Evolutionary conservation across 345 rosid species (phyloP).

Genomic region (thale cress (Arabidopsis thaliana)): DNA sequence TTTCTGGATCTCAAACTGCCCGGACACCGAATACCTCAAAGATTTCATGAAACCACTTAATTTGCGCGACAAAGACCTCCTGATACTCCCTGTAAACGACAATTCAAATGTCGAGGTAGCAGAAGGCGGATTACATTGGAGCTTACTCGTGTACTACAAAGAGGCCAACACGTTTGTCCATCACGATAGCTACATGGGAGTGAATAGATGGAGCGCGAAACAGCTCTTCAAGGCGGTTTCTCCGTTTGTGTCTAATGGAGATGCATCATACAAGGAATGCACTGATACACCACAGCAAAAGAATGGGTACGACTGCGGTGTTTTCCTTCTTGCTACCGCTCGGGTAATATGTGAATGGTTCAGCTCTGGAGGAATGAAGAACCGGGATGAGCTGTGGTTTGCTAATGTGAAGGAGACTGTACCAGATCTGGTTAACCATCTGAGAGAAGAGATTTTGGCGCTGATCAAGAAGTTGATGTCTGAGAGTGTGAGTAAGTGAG

Average conservation of each 20-base stretch:
- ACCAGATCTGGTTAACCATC: constrained; percentile 51
- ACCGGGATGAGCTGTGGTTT: constrained; percentile 60
- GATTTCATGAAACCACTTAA: constrained; percentile 67
- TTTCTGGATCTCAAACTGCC: constrained; percentile 83
- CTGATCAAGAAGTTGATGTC: constrained; percentile 61
- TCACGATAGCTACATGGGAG: constrained; percentile 66
- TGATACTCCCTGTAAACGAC: constrained; percentile 79
- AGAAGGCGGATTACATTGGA: constrained; percentile 91
- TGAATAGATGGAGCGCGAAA: constrained; percentile 51
- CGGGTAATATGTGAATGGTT: constrained; percentile 65
- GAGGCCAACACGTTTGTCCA: constrained; percentile 65
- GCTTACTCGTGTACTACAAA: constrained; percentile 67
- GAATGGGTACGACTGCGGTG: constrained; percentile 80
- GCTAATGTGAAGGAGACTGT: constrained; percentile 62
- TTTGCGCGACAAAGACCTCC: constrained; percentile 53
- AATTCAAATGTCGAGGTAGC: constrained; percentile 64
- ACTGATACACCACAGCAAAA: constrained; percentile 65
- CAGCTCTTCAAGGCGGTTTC: constrained; percentile 54
- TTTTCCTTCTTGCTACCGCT: constrained; percentile 64
- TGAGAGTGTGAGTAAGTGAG: constrained; percentile 38
- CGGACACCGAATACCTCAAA: constrained; percentile 53
- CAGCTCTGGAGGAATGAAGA: constrained; percentile 39
- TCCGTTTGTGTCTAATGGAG: constrained; percentile 46
- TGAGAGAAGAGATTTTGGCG: constrained; percentile 62
- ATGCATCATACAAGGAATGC: constrained; percentile 52